A percentile compares a stretch with the other conserved stretches of the same genome.
phyloP scores from a whole-genome alignment of 345 rosid species.

The Pistacia atlantica region DNA sequence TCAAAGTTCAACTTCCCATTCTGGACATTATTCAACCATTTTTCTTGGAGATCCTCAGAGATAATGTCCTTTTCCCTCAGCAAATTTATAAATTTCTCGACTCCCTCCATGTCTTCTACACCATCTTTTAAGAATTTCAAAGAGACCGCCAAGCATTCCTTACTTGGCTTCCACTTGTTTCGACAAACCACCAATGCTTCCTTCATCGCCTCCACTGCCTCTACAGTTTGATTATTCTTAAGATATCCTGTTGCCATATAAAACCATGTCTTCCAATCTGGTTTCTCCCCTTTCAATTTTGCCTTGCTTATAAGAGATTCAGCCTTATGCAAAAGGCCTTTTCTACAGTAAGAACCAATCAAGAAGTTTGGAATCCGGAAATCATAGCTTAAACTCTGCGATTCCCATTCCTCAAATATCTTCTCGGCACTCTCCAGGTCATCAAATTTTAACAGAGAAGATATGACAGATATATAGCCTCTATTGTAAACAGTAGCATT shows the following conservation, averaged over 20 bases:
- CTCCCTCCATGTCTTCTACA: slow-evolving; percentile 17
- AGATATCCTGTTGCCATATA: slow-evolving; percentile 29
- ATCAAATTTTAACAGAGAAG: slow-evolving; percentile 36
- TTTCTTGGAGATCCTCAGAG: slow-evolving; percentile 18
- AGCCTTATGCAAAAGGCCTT: slow-evolving; percentile 38
- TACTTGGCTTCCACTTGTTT: slow-evolving; percentile 3
- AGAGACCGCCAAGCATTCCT: slow-evolving; percentile 22
- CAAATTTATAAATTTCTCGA: slow-evolving; percentile 24
- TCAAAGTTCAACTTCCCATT: neutral
- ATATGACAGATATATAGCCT: slow-evolving; percentile 24
- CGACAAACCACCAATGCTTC: slow-evolving; percentile 21
- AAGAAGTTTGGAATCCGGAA: slow-evolving; percentile 30
- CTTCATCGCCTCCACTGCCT: slow-evolving; percentile 39
- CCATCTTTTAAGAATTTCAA: slow-evolving; percentile 33
- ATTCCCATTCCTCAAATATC: slow-evolving; percentile 47
- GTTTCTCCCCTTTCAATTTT: slow-evolving; percentile 29
- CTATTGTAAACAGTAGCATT: slow-evolving; percentile 14
- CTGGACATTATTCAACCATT: slow-evolving; percentile 22
- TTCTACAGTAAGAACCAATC: slow-evolving; percentile 30
- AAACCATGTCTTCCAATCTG: slow-evolving; percentile 29
- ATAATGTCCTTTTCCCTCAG: slow-evolving; percentile 21
- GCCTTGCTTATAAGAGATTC: slow-evolving; percentile 22
- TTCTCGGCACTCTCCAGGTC: slow-evolving; percentile 45
- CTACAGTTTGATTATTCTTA: slow-evolving; percentile 13
- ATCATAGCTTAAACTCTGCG: slow-evolving; percentile 3